A percentile compares a stretch with the other conserved stretches of the same genome.
Evolutionary conservation across 768 basidiomycete genomes (phyloP).

Genomic region (Termitomyces sp.): DNA sequence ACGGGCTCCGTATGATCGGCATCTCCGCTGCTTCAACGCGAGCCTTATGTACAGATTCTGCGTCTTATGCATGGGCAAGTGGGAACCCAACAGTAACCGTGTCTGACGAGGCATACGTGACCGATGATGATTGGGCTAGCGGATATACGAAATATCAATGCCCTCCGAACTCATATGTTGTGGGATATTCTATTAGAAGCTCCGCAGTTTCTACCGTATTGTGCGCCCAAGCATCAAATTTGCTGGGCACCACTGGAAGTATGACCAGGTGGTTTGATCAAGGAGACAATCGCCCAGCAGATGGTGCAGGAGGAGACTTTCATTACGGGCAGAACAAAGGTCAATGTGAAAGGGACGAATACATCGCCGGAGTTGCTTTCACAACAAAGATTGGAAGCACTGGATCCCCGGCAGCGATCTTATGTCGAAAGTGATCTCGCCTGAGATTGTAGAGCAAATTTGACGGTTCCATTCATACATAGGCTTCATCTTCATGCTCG

Average conservation of each 20-base stretch:
- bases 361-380: constrained; percentile 12
- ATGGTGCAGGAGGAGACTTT: constrained; percentile 10
- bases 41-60: constrained; percentile 10
- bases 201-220: constrained; percentile 9
- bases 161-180: constrained; percentile 9
- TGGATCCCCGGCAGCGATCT: constrained; percentile 8
- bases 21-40: constrained; percentile 10
- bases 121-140: constrained; percentile 11
- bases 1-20: constrained; percentile 14
- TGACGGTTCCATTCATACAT: background rate
- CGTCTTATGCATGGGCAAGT: constrained; percentile 8
- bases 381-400: constrained; percentile 12
- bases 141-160: constrained; percentile 15
- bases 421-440: constrained; percentile 6
- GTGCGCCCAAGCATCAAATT: constrained; percentile 6
- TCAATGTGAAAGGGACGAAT: constrained; percentile 11
- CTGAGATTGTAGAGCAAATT: no score
- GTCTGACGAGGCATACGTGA: constrained; percentile 8
- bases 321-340: constrained; percentile 7
- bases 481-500: background rate
- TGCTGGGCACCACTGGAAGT: constrained; percentile 7
- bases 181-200: constrained; percentile 13
- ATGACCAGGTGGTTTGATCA: constrained; percentile 13
- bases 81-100: constrained; percentile 11
- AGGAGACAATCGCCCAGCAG: constrained; percentile 8